Evolutionary conservation across 352 stramenopile species (phyloP).

Genomic region (Chrysophaeum taylorii): DNA sequence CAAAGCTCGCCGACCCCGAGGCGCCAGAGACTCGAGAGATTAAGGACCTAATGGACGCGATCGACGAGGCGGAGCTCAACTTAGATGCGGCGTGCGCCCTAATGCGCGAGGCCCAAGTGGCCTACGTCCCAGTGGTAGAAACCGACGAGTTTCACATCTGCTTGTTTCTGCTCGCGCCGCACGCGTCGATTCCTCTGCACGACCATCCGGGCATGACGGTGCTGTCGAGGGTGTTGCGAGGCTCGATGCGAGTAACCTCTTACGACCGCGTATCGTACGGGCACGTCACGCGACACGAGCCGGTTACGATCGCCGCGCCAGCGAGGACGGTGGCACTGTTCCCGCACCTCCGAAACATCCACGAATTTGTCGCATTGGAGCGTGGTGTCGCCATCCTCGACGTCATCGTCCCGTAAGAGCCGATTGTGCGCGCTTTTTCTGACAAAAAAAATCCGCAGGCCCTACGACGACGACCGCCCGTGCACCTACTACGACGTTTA

Average conservation of each 20-base stretch:
- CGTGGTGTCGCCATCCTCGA: constrained; percentile 56
- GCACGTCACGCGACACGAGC: background rate
- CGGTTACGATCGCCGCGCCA: constrained; percentile 31
- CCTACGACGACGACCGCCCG: too few relatives aligned
- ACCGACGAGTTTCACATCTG: constrained; percentile 43
- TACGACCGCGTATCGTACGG: constrained; percentile 30
- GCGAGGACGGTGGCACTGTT: constrained; percentile 40
- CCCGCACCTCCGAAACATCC: constrained; percentile 51
- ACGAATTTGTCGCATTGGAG: constrained; percentile 51
- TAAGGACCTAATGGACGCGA: constrained; percentile 87
- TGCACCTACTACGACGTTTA: too few relatives aligned
- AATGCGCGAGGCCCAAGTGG: background rate
- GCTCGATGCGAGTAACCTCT: constrained; percentile 39
- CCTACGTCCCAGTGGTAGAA: constrained; percentile 22
- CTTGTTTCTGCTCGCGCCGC: constrained; percentile 58
- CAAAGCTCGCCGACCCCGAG: too few relatives aligned
- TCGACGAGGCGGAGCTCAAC: constrained; percentile 25
- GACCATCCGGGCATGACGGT: constrained; percentile 63
- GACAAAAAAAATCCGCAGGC: too few relatives aligned
- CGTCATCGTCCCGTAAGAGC: constrained; percentile 52
- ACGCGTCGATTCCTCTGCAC: constrained; percentile 51
- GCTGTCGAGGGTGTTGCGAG: constrained; percentile 49
- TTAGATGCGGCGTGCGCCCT: constrained; percentile 5
- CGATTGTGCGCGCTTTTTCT: too few relatives aligned
- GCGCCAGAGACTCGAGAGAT: too few relatives aligned